Evolutionary conservation across 2,329 filamentous ascomycete genomes (phyloP).

Genomic region (Myriosclerotinia scirpicola): DNA sequence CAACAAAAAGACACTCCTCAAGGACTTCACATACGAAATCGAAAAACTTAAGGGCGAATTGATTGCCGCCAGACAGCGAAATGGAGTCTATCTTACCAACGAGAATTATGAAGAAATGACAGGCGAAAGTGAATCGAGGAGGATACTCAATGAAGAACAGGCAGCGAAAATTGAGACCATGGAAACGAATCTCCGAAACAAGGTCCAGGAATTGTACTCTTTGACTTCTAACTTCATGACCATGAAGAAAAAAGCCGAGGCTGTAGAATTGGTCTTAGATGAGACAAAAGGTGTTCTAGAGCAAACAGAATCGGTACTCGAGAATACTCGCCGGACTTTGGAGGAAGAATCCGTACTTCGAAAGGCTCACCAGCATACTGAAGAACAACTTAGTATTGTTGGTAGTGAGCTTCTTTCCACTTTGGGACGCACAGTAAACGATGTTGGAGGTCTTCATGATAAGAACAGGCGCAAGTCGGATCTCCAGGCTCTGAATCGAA

Average conservation of each 20-base stretch:
- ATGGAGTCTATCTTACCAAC: constrained; percentile 90
- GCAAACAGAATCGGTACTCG: constrained; percentile 82
- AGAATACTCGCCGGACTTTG: constrained; percentile 72
- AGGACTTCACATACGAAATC: constrained; percentile 88
- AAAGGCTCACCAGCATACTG: constrained; percentile 82
- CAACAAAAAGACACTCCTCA: constrained; percentile 88
- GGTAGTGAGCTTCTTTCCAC: constrained; percentile 77
- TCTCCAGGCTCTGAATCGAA: constrained; percentile 75
- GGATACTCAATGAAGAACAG: constrained; percentile 91
- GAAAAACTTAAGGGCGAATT: constrained; percentile 93
- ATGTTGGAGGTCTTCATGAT: constrained; percentile 78
- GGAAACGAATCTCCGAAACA: constrained; percentile 86
- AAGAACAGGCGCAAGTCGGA: constrained; percentile 86
- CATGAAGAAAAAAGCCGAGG: constrained; percentile 86
- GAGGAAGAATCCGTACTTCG: constrained; percentile 77
- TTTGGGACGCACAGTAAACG: constrained; percentile 72
- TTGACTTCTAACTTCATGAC: constrained; percentile 84
- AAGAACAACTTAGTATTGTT: constrained; percentile 70
- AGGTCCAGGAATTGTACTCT: constrained; percentile 86
- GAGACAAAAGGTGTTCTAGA: constrained; percentile 79
- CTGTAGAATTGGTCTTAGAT: constrained; percentile 68
- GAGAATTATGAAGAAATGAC: constrained; percentile 90
- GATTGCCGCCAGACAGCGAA: constrained; percentile 87
- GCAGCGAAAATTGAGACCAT: constrained; percentile 88
- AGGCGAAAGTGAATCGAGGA: constrained; percentile 84